These are phyloP conservation scores for Penicillium paxilli DNA, from an alignment of 495 filamentous ascomycete species.

Conservation along the genomic window DNA sequence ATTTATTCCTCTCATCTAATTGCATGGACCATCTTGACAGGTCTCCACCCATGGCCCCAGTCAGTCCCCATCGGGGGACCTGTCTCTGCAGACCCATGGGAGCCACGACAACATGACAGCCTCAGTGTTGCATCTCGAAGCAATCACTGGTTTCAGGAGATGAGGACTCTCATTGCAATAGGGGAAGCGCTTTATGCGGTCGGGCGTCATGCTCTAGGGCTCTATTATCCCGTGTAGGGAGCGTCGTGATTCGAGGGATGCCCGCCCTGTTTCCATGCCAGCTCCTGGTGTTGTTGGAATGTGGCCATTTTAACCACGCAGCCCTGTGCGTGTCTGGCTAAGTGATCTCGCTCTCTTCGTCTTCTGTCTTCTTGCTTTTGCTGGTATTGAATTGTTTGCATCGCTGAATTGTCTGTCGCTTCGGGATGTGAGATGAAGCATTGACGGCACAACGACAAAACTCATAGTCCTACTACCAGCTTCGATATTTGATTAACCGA, in stretches of 20 bases:
- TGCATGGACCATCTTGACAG: constrained; percentile 15
- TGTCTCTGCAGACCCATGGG: constrained; percentile 15
- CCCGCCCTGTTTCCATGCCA: constrained; percentile 27
- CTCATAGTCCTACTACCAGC: background rate
- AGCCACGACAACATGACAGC: background rate
- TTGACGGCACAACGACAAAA: background rate
- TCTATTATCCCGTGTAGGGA: background rate
- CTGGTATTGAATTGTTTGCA: background rate
- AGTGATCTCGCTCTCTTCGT: background rate
- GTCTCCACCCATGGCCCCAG: constrained; percentile 16
- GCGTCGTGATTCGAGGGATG: constrained; percentile 11
- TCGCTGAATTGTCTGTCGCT: background rate
- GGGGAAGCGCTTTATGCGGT: constrained; percentile 11
- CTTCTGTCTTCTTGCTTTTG: background rate
- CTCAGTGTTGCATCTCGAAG: constrained; percentile 12
- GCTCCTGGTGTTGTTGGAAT: constrained; percentile 22
- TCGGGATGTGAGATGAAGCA: background rate
- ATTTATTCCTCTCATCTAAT: background rate
- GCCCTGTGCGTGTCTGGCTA: background rate
- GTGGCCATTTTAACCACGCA: constrained; percentile 13
- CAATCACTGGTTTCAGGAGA: background rate
- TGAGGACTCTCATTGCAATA: background rate
- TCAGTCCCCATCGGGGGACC: constrained; percentile 12
- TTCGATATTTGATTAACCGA: background rate
- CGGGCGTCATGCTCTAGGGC: background rate